Evolutionary conservation across 352 stramenopile species (phyloP), one percentile per base, ranked within the genome.

Genomic region (Globisporangium alternatum): DNA sequence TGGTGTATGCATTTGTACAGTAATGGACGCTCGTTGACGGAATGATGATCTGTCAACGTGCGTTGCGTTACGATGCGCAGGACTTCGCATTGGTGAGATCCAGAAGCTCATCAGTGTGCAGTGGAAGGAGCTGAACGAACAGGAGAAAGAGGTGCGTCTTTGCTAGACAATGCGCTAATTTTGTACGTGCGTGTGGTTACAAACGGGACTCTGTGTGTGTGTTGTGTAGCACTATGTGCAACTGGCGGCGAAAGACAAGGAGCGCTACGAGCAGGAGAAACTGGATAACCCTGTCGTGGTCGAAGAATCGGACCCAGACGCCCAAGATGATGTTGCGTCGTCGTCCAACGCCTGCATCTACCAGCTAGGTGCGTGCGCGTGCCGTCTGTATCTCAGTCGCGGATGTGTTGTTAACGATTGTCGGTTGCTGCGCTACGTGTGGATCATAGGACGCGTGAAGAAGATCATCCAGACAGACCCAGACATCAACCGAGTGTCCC

Each of bases 401-500:
- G 17, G 25, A 17, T 31, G 28, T 56, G 47, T 19, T 53, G 33
- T 19, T n/a, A 56, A 56, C 33, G 21, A 22, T 5, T 37, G 13
- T n/a, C n/a, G 43, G 17, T 17, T 31, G 12, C 19, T 53, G 3
- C 12, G 4, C 4, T 31, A 21, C 10, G 22, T 56, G 49, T 33
- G 31, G 30, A 31, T 22, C 6, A 8, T 78, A 72, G 90, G 80
- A 37, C 82, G 96, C 25, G 93, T 98, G 64, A 91, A 95, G 59
- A 97, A 97, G 62, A 98, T 98, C 70, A 84, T 97, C 49, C 92
- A 97, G 71, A 89, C 93, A 43, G 95, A 98, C 71, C 88, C 91
- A 1, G 93, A 98, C 57, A 81, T 97, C 3, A 80, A 83, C 41
- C 96, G 95, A 30, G 71, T 98, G 22, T 97, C 89, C 21, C 97